These are phyloP conservation scores for Stropharia rugosoannulata DNA, from an alignment of 768 basidiomycete genomes.

Conservation along the genomic window DNA sequence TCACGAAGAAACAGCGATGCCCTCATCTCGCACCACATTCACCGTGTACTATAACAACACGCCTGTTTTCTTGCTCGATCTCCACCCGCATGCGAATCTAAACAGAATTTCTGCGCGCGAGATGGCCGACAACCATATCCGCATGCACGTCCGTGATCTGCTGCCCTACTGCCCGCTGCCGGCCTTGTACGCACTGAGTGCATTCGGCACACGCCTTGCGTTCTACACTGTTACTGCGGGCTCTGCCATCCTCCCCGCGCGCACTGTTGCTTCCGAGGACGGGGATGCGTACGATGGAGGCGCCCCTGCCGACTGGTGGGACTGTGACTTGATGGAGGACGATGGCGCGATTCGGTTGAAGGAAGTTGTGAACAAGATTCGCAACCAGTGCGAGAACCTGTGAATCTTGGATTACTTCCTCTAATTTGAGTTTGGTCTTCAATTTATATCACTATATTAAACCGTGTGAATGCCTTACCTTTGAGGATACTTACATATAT, in stretches of 20 bases:
- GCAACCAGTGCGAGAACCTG: conserved; percentile 19
- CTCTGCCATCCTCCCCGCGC: conserved; percentile 11
- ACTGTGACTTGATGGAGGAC: conserved; percentile 31
- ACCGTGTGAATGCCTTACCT: no score
- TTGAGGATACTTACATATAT: no score
- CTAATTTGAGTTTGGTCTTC: no score
- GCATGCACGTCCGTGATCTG: conserved; percentile 26
- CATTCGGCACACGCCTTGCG: conserved; percentile 29
- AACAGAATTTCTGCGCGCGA: conserved; percentile 21
- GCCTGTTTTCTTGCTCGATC: conserved; percentile 31
- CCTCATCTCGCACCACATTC: conserved; percentile 18
- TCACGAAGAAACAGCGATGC: conserved; percentile 5
- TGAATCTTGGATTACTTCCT: neutral
- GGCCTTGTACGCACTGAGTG: conserved; percentile 28
- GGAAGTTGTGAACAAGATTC: conserved; percentile 27
- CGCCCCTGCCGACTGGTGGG: conserved; percentile 32
- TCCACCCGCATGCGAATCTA: conserved; percentile 22
- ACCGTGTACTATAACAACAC: conserved; percentile 23
- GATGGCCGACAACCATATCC: conserved; percentile 24
- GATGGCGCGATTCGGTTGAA: conserved; percentile 28
- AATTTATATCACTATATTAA: no score
- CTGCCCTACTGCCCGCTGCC: conserved; percentile 20
- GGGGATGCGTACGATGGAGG: conserved; percentile 16
- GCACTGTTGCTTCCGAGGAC: conserved; percentile 6
- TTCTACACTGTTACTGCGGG: conserved; percentile 24